Percentiles rank a stretch among this genome's conserved stretches.
Conservation (phyloP, 805 yeast species). For the Saccharomyces kudriavzevii region DNA sequence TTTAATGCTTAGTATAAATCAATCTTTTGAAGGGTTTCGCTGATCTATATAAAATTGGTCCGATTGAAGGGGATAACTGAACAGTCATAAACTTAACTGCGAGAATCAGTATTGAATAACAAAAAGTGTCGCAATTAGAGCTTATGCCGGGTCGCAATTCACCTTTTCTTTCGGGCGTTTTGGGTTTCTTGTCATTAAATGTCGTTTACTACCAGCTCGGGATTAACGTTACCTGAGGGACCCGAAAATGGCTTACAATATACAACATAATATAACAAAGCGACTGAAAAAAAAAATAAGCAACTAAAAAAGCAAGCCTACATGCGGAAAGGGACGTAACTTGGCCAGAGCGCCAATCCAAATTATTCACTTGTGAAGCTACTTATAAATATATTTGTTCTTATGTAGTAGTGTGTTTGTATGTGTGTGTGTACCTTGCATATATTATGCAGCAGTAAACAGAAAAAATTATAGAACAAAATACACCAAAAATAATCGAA, state of each 20-base stretch:
- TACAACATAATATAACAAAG: background rate
- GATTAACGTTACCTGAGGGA: background rate
- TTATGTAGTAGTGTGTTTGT: too few species aligned
- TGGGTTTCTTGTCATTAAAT: background rate
- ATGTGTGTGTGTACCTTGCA: background rate
- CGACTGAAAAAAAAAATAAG: background rate
- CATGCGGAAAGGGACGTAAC: background rate
- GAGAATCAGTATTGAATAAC: background rate
- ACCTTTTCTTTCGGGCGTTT: background rate
- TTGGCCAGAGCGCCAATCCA: background rate
- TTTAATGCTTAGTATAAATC: conserved; percentile 1
- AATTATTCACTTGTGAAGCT: background rate
- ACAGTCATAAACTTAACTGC: background rate
- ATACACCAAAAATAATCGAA: too few species aligned
- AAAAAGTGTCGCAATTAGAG: background rate
- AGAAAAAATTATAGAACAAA: background rate
- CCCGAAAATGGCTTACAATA: background rate
- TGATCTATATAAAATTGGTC: background rate
- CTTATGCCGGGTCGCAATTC: background rate
- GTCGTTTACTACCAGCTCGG: background rate
- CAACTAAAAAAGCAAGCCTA: background rate
- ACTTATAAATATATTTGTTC: background rate
- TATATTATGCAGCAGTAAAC: background rate
- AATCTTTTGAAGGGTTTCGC: background rate
- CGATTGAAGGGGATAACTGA: background rate